phyloP scores from a whole-genome alignment of 306 rosid genomes.

The Pueraria montana region DNA sequence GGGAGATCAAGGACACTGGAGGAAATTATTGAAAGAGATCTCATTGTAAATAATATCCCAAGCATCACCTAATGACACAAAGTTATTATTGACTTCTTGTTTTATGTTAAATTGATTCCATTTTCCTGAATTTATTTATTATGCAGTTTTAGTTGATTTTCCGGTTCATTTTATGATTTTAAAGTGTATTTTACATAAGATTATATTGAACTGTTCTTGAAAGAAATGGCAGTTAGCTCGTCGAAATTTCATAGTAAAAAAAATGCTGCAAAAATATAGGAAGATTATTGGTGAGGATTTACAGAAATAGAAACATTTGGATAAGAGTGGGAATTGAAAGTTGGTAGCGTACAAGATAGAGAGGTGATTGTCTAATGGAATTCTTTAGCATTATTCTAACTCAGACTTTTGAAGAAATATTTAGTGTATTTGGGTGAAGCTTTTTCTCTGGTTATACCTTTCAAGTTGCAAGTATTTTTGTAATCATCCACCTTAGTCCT shows the following conservation, averaged over 20 bases:
- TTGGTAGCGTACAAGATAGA: not conserved
- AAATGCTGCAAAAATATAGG: not conserved
- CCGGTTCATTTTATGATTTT: constrained; percentile 3
- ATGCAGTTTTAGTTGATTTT: constrained; percentile 3
- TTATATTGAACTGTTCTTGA: not conserved
- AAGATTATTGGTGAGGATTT: constrained; percentile 7
- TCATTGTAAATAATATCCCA: not conserved
- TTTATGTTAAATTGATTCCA: not conserved
- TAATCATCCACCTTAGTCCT: not conserved
- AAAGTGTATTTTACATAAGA: not conserved
- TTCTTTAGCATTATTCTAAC: not conserved
- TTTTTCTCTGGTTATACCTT: not conserved
- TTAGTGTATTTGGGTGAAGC: not conserved
- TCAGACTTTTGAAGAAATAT: not conserved
- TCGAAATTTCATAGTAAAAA: not conserved
- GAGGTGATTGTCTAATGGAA: not conserved
- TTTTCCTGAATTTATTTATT: not conserved
- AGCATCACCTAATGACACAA: not conserved
- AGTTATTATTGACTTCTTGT: not conserved
- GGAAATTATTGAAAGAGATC: not conserved
- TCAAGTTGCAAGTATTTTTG: not conserved
- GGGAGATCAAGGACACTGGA: not conserved
- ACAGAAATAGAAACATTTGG: not conserved
- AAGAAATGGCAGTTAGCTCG: not conserved
- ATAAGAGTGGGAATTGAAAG: not conserved